Evolutionary conservation across 2,329 filamentous ascomycete species (phyloP).

Genomic region (Xylariaceae sp.): DNA sequence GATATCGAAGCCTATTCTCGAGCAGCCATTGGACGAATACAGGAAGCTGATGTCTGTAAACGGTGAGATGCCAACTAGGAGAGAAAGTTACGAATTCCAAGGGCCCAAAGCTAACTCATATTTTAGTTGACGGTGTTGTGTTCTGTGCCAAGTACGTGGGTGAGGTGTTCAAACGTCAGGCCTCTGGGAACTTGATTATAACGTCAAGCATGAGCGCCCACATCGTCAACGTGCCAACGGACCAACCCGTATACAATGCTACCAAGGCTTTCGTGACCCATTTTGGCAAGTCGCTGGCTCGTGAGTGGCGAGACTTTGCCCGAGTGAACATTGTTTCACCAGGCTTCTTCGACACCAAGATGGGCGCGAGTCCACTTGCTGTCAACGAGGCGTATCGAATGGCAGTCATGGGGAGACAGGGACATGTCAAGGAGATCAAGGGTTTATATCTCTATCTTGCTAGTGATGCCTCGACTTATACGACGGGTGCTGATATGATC

Average conservation of each 20-base stretch:
- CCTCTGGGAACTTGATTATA: conserved; percentile 23
- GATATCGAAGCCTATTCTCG: conserved; percentile 19
- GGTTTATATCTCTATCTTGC: conserved; percentile 22
- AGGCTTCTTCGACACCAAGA: conserved; percentile 48
- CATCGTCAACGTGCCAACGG: conserved; percentile 47
- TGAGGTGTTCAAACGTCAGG: conserved; percentile 20
- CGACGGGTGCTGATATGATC: conserved; percentile 19
- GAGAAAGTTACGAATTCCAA: background rate
- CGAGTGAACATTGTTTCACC: conserved; percentile 52
- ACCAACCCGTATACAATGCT: conserved; percentile 53
- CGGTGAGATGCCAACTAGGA: conserved; percentile 6
- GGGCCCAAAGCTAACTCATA: conserved; percentile 1
- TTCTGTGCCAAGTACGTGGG: conserved; percentile 20
- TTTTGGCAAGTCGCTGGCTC: conserved; percentile 49
- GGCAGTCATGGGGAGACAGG: conserved; percentile 20
- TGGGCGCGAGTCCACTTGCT: conserved; percentile 14
- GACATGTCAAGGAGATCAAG: conserved; percentile 22
- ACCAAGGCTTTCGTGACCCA: conserved; percentile 53
- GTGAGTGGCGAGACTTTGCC: conserved; percentile 54
- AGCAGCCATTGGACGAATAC: conserved; percentile 18
- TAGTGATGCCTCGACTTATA: conserved; percentile 21
- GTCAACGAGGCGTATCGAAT: conserved; percentile 19
- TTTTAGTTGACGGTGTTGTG: conserved; percentile 18
- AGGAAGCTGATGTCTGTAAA: conserved; percentile 19
- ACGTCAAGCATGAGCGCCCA: conserved; percentile 40